A percentile compares a stretch with the other conserved stretches of the same genome.
Evolutionary conservation across 2,329 filamentous ascomycete species (phyloP).

Genomic region (Coniochaeta sp.): DNA sequence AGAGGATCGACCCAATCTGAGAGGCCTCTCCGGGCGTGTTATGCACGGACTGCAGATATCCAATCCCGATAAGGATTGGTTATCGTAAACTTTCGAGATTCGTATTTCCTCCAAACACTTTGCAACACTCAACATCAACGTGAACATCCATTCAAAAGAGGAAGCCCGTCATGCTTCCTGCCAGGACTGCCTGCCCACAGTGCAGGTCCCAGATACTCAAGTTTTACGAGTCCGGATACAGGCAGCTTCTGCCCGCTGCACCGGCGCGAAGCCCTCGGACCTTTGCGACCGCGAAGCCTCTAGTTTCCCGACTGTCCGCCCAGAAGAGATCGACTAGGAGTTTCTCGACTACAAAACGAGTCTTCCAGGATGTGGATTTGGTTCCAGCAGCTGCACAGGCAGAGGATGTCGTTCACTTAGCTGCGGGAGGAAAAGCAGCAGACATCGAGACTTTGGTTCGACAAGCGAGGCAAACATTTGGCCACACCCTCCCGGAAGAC

Average conservation of each 20-base stretch:
- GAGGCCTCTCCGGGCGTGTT: too few species aligned
- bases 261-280: constrained; percentile 10
- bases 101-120: not conserved
- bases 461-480: constrained; percentile 66
- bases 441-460: constrained; percentile 60
- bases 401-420: not conserved
- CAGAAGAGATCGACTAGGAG: constrained; percentile 9
- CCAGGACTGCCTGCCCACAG: constrained; percentile 28
- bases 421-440: constrained; percentile 5
- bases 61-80: not conserved
- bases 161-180: constrained; percentile 26
- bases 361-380: constrained; percentile 6
- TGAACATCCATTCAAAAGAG: not conserved
- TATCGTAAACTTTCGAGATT: not conserved
- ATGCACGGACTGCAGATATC: not conserved
- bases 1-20: too few species aligned
- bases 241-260: constrained; percentile 12
- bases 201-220: constrained; percentile 28
- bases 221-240: constrained; percentile 28
- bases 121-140: not conserved
- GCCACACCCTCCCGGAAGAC: constrained; percentile 66
- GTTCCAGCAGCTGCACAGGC: not conserved
- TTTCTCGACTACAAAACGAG: constrained; percentile 13
- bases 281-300: not conserved
- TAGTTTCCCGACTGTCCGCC: constrained; percentile 3